Percentiles rank a stretch among this genome's conserved stretches.
Conservation (phyloP, 345 rosid species). For the Syzygium aqueum region DNA sequence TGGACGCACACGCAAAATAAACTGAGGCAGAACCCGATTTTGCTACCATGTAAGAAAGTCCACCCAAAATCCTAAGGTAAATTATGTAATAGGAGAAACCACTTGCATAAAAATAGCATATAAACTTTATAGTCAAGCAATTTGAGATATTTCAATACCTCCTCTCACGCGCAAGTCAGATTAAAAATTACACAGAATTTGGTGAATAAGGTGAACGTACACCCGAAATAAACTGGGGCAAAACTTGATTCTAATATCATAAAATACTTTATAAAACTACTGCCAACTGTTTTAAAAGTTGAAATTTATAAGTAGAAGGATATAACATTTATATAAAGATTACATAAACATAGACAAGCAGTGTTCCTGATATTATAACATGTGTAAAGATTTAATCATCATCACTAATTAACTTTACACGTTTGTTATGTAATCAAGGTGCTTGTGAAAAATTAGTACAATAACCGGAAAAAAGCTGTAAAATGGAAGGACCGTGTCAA, state of each 20-base stretch:
- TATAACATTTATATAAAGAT: not conserved
- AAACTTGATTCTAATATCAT: no score
- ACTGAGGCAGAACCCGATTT: not conserved
- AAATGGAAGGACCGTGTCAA: not conserved
- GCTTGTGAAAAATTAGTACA: not conserved
- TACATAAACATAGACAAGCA: no score
- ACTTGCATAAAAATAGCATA: no score
- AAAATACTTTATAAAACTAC: not conserved
- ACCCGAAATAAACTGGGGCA: no score
- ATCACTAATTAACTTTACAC: not conserved
- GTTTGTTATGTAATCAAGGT: not conserved
- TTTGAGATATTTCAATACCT: no score
- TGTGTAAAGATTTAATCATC: not conserved
- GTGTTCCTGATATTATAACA: not conserved
- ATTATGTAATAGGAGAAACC: not conserved
- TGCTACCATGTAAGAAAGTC: not conserved
- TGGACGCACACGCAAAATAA: not conserved
- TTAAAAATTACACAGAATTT: not conserved
- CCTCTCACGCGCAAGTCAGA: not conserved
- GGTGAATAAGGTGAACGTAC: not conserved
- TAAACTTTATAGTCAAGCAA: not conserved
- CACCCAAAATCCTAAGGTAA: not conserved
- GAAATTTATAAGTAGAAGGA: rapidly evolving
- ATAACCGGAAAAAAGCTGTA: not conserved
- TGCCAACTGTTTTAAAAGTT: rapidly evolving